Evolutionary conservation across 257 asterid genomes (phyloP).

Genomic region (Forsythia suspensa): DNA sequence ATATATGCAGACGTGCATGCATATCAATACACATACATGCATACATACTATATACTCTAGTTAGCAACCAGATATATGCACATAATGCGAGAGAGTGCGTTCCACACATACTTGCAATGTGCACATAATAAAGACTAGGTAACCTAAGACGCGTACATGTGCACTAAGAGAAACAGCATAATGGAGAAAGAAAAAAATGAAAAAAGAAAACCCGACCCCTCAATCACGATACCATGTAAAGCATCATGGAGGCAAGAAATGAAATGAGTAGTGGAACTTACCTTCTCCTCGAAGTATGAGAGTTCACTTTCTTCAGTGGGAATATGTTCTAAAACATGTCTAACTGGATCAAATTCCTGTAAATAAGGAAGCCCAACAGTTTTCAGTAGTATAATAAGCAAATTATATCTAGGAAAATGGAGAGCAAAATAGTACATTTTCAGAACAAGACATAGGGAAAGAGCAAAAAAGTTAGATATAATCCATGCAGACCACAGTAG

Average conservation of each 20-base stretch:
- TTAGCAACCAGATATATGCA: not conserved
- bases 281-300: conserved; percentile 86
- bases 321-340: conserved; percentile 66
- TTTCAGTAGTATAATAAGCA: conserved; percentile 26
- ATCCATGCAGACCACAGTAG: not conserved
- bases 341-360: conserved; percentile 89
- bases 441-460: not conserved
- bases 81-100: not conserved
- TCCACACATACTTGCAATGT: not conserved
- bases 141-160: not conserved
- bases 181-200: not conserved
- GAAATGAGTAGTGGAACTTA: conserved; percentile 21
- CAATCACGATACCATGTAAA: conserved; percentile 1
- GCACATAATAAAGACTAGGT: not conserved
- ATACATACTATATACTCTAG: not conserved
- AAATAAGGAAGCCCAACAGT: conserved; percentile 29
- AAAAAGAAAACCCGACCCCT: not conserved
- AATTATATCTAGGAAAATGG: conserved; percentile 11
- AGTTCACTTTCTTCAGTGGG: conserved; percentile 73
- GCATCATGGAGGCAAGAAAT: conserved; percentile 22
- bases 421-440: not conserved
- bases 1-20: not conserved
- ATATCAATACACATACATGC: not conserved
- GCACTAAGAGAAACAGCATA: not conserved
- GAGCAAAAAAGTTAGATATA: not conserved